Evolutionary conservation across 352 stramenopile species (phyloP), one percentile per base, ranked within the genome.

Genomic region (Pythium angustatum): DNA sequence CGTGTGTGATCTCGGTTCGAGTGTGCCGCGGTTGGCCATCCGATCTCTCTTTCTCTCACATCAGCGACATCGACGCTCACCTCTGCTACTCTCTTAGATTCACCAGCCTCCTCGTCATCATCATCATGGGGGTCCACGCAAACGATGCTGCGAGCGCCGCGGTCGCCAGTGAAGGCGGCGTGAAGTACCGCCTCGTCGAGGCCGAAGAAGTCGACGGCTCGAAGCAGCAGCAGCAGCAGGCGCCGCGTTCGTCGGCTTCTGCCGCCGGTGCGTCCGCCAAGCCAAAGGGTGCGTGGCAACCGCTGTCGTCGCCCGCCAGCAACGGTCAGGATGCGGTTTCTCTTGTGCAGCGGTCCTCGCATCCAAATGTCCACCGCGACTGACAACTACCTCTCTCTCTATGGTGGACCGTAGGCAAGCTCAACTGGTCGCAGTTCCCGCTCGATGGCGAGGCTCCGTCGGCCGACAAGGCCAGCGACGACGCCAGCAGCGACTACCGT

Each of bases 141-240:
- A 79, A 72, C 53, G 72, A 76, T 47, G 48, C 62, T 50, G 2
- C 62, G 31, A 57, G 54, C 11, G 55, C 45, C 10, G 56, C 62
- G 24, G 65, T 68, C 22, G 52, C 58, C 40, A 66, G 57, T 15
- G 57, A 68, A 24, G 66, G 67, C 40, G 61, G 73, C 48, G 77
- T 93, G 74, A 94, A 94, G 76, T 94, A 93, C 73, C 83, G 73
- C 43, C 72, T 94, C 12, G 85, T 94, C 33, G 85, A 93, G 68
- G 85, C 85, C 10, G 85, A 94, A 51, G 85, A 94, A 59, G 85
- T 94, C 48, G 79, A 83, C 47, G 76, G 70, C 58, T 63, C 88
- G 68, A 86, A 87, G 68, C 81, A 87, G 53, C 27, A 28, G 30
- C 33, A 47, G 30, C 44, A 63, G 36, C 52, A 62, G 34, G 67